Evolutionary conservation across 208 protist species (phyloP).

Genomic region (Trypanosoma cruzi): DNA sequence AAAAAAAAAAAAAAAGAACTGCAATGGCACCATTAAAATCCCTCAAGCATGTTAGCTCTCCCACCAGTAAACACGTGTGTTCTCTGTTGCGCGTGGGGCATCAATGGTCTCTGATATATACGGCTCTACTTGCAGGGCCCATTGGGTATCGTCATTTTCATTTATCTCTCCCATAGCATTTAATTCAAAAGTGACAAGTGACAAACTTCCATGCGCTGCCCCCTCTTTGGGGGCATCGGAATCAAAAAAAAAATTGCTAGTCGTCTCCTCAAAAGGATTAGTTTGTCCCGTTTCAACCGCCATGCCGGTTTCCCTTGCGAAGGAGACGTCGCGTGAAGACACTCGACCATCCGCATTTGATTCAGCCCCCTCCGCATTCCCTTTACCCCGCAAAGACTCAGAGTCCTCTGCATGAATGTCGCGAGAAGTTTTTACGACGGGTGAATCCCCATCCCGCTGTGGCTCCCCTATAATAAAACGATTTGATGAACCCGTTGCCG

Average conservation of each 20-base stretch:
- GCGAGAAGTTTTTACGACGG: not conserved
- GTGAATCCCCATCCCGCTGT: not conserved
- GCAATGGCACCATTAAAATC: not conserved
- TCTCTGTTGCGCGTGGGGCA: not conserved
- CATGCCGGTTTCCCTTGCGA: not conserved
- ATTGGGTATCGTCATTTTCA: not conserved
- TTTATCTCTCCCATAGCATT: not conserved
- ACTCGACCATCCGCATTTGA: not conserved
- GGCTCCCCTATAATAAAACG: not conserved
- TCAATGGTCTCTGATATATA: not conserved
- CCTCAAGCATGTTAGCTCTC: not conserved
- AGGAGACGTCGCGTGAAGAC: not conserved
- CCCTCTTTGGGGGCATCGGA: not conserved
- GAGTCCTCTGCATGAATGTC: not conserved
- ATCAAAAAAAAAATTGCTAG: not conserved
- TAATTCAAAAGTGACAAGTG: not conserved
- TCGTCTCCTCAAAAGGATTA: not conserved
- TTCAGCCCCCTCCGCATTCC: too few species aligned
- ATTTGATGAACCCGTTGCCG: not conserved
- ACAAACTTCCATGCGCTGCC: not conserved
- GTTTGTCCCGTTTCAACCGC: not conserved
- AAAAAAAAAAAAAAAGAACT: conserved; percentile 5
- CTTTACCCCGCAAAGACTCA: not conserved
- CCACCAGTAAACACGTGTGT: not conserved
- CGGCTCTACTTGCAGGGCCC: not conserved